These are phyloP conservation scores for Davidsoniella australis DNA, from an alignment of 2,329 filamentous ascomycete species.

Conservation along the genomic window DNA sequence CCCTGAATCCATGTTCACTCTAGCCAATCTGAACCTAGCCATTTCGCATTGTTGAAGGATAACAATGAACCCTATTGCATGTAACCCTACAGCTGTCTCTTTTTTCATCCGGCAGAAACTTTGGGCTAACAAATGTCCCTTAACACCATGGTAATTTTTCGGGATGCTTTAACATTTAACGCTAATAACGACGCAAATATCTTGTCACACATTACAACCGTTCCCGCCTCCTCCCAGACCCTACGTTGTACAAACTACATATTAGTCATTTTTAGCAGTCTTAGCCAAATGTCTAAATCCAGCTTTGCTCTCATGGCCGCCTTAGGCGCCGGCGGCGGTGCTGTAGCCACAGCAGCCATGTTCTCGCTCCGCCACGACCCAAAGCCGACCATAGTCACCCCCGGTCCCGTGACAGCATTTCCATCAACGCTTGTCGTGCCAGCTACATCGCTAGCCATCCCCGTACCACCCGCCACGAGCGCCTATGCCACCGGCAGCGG, in stretches of 20 bases:
- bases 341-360: slow-evolving; percentile 54
- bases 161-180: too few species aligned
- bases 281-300: slow-evolving; percentile 53
- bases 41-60: too few species aligned
- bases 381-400: slow-evolving; percentile 19
- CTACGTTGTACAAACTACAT: not conserved
- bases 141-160: too few species aligned
- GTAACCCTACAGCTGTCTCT: too few species aligned
- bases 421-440: slow-evolving; percentile 14
- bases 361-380: slow-evolving; percentile 35
- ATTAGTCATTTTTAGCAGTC: not conserved
- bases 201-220: too few species aligned
- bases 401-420: slow-evolving; percentile 11
- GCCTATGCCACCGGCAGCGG: slow-evolving; percentile 15
- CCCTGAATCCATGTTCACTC: too few species aligned
- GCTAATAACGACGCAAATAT: too few species aligned
- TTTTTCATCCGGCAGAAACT: too few species aligned
- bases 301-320: slow-evolving; percentile 61
- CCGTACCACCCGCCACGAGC: slow-evolving; percentile 25
- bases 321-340: slow-evolving; percentile 59
- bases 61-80: too few species aligned
- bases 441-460: slow-evolving; percentile 19
- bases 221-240: too few species aligned
- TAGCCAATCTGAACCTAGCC: too few species aligned
- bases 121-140: too few species aligned